Evolutionary conservation across 2,329 filamentous ascomycete species (phyloP).

Genomic region (Thelonectria rubi): DNA sequence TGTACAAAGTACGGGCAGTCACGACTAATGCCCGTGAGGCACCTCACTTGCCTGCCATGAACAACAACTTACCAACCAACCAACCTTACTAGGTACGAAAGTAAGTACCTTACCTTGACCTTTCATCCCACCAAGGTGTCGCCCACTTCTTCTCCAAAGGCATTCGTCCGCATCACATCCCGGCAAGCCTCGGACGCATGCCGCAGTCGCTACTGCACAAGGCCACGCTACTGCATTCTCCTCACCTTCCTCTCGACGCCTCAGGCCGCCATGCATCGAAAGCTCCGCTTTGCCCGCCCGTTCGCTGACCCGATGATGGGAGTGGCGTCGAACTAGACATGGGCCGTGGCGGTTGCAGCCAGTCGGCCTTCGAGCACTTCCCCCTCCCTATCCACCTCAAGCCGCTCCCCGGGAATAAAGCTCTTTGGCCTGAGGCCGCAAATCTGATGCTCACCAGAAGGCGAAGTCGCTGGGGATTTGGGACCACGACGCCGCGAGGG

Average conservation of each 20-base stretch:
- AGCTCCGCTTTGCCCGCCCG: conserved; percentile 36
- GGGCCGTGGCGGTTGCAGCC: conserved; percentile 33
- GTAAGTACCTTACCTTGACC: conserved; percentile 22
- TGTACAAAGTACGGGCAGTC: too few relatives aligned
- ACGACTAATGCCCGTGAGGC: too few relatives aligned
- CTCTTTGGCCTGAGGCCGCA: conserved; percentile 33
- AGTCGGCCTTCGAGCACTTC: conserved; percentile 30
- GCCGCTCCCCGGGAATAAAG: conserved; percentile 39
- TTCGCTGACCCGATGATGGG: conserved; percentile 43
- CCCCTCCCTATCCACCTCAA: conserved; percentile 28
- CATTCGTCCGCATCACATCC: conserved; percentile 24
- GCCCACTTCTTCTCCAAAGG: conserved; percentile 5
- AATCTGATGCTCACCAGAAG: conserved; percentile 34
- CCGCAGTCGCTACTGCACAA: conserved; percentile 25
- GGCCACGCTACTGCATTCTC: conserved; percentile 32
- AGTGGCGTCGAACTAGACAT: conserved; percentile 41
- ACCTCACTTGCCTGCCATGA: background rate
- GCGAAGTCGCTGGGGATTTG: conserved; percentile 9
- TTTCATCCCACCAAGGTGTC: conserved; percentile 9
- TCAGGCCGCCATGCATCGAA: conserved; percentile 26
- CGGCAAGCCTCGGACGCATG: conserved; percentile 21
- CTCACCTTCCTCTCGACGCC: conserved; percentile 24
- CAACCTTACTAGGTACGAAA: too few relatives aligned
- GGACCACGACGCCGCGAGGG: conserved; percentile 27
- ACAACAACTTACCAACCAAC: conserved; percentile 2